Conservation (phyloP, 257 asterid genomes). For the Thymus mandschuricus region DNA sequence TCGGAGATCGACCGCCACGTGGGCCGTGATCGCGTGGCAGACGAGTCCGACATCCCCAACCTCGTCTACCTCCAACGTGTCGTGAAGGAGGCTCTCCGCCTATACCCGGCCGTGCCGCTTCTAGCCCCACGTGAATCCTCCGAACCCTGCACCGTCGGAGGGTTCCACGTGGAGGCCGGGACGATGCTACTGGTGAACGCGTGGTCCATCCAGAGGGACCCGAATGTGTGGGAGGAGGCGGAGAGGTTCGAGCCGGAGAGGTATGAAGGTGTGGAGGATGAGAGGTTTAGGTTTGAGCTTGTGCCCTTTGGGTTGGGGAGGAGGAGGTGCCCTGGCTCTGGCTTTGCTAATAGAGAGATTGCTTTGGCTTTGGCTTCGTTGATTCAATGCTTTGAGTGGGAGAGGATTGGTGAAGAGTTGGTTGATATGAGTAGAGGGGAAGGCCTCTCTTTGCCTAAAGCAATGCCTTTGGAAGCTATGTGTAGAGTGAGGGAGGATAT, state of each 20-base stretch:
- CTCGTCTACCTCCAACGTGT: conserved; percentile 38
- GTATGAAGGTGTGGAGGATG: conserved; percentile 24
- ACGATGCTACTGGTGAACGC: conserved; percentile 45
- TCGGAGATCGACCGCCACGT: conserved; percentile 32
- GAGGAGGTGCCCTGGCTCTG: conserved; percentile 42
- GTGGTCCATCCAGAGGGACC: conserved; percentile 44
- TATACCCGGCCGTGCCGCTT: conserved; percentile 43
- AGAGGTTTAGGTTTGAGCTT: conserved; percentile 12
- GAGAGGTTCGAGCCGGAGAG: conserved; percentile 40
- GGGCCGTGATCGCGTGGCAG: conserved; percentile 33
- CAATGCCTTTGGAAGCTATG: conserved; percentile 32
- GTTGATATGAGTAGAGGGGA: conserved; percentile 28
- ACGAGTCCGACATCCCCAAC: conserved; percentile 39
- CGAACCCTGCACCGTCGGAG: conserved; percentile 31
- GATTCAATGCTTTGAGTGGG: conserved; percentile 53
- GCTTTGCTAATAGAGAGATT: conserved; percentile 32
- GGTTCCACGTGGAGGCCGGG: conserved; percentile 21
- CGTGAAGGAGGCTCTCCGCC: conserved; percentile 43
- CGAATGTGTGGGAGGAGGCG: conserved; percentile 33
- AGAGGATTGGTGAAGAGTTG: conserved; percentile 11
- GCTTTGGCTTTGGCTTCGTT: conserved; percentile 23
- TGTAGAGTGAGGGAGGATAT: conserved; percentile 6
- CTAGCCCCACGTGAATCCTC: conserved; percentile 42
- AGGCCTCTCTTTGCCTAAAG: conserved; percentile 37
- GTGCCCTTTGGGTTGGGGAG: conserved; percentile 47